phyloP scores from a whole-genome alignment of 2,329 filamentous ascomycete genomes.

The Ceratocystis destructans region DNA sequence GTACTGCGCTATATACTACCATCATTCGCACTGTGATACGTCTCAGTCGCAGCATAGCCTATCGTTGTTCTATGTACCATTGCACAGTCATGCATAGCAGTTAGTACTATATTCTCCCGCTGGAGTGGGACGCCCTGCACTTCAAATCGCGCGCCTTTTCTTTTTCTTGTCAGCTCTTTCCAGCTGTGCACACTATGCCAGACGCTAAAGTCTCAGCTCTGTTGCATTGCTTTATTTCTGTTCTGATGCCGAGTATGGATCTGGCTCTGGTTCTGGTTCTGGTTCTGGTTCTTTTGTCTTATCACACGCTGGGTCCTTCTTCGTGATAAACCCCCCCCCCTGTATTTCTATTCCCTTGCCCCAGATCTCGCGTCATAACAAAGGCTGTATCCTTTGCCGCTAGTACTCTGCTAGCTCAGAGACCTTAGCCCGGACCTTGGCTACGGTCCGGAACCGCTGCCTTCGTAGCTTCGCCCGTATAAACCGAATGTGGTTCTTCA shows the following conservation, averaged over 20 bases:
- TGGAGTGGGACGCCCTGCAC: too few species aligned
- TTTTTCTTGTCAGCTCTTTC: too few species aligned
- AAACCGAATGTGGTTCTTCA: conserved; percentile 16
- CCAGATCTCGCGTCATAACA: not conserved
- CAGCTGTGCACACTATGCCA: too few species aligned
- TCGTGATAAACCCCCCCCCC: not conserved
- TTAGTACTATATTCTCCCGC: too few species aligned
- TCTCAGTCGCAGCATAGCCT: too few species aligned
- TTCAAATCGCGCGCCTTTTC: too few species aligned
- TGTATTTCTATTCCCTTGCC: not conserved
- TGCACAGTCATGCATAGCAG: too few species aligned
- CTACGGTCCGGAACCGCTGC: not conserved
- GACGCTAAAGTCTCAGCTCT: not conserved
- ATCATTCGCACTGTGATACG: too few species aligned
- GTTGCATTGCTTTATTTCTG: not conserved
- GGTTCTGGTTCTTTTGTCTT: not conserved
- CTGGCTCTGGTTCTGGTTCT: not conserved
- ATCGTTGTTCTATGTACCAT: too few species aligned
- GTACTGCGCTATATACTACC: too few species aligned
- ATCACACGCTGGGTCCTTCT: not conserved
- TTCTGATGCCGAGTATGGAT: not conserved
- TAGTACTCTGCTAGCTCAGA: not conserved
- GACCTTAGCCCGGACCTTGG: not conserved
- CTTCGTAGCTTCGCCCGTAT: not conserved
- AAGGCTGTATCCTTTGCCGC: not conserved